Evolutionary conservation across 2,329 filamentous ascomycete species (phyloP).

Genomic region (Aureobasidium sp.): DNA sequence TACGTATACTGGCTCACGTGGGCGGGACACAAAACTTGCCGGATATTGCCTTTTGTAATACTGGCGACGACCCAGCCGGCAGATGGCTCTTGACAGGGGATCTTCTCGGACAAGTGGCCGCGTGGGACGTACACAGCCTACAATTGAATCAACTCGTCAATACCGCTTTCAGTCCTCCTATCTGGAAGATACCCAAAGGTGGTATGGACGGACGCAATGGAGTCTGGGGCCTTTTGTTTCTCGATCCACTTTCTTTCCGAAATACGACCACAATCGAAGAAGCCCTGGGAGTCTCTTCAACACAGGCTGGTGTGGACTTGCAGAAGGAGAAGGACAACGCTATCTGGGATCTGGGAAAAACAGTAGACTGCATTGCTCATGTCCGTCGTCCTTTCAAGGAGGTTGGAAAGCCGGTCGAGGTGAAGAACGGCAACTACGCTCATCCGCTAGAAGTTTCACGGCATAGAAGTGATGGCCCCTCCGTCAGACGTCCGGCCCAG

Average conservation of each 20-base stretch:
- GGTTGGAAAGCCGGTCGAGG: not conserved
- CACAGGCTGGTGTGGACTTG: not conserved
- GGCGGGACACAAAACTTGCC: conserved; percentile 46
- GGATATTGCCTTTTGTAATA: conserved; percentile 50
- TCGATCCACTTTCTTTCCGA: conserved; percentile 28
- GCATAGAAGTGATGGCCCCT: not conserved
- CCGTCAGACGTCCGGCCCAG: not conserved
- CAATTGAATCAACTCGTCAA: conserved; percentile 2
- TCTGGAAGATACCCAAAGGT: not conserved
- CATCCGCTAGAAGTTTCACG: not conserved
- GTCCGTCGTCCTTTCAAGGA: not conserved
- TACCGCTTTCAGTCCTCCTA: not conserved
- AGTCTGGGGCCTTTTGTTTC: conserved; percentile 30
- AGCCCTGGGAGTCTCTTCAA: not conserved
- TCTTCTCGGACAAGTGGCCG: conserved; percentile 41
- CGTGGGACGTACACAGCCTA: conserved; percentile 36
- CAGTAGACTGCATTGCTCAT: conserved; percentile 11
- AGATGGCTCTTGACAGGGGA: conserved; percentile 50
- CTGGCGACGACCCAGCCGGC: conserved; percentile 44
- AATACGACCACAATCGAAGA: conserved; percentile 13
- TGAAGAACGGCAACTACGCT: not conserved
- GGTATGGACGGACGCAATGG: conserved; percentile 23
- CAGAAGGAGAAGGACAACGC: not conserved
- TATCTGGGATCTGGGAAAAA: conserved; percentile 25
- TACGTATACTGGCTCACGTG: conserved; percentile 18